Evolutionary conservation across 139 green algal species (phyloP), one percentile per base, ranked within the genome.

Genomic region (Asterochloris sp.): DNA sequence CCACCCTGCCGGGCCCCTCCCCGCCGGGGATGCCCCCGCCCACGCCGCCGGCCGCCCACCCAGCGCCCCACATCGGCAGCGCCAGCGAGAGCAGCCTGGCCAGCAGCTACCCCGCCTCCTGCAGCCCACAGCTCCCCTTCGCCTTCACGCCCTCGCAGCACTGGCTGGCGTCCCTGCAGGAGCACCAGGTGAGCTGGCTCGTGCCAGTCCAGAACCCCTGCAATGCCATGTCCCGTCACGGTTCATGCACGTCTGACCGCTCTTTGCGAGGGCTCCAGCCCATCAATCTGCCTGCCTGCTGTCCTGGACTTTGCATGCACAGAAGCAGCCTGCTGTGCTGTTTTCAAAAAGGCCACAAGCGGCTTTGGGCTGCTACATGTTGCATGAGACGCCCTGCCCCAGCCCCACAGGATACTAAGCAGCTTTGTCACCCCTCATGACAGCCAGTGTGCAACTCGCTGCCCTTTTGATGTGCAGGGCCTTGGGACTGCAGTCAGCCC

Each of bases 81-180:
- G 80, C 60, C 80, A 84, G 82, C 69, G 71, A 17, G 79, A 83
- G 74, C 84, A 90, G 82, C 62, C 66, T 80, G 23, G 38, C 78
- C 68, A 85, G 78, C 27, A 83, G 73, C 27, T 90, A 83, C 74
- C 84, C 87, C 26, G 82, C 84, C 60, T 84, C 87, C 76, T 85
- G 87, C 87, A 93, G 87, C 76, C 92, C 92, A 0, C 89, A 96
- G 83, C 89, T 96, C 66, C 92, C 92, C 0, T 96, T 96, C 86
- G 92, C 92, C 15, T 93, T 94, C 84, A 96, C 92, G 0, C 92
- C 92, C 17, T 90, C 83, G 0, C 78, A 85, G n/a, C 78, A 81
- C 47, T 94, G 89, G 21, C 29, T 90, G 28, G 80, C 83, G 28
- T 82, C 83, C 12, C 17, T 78, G 69, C 28, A 15, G 14, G 74